Evolutionary conservation across 2,329 filamentous ascomycete species (phyloP), one percentile per base, ranked within the genome.

Genomic region (Aspergillus sp.): DNA sequence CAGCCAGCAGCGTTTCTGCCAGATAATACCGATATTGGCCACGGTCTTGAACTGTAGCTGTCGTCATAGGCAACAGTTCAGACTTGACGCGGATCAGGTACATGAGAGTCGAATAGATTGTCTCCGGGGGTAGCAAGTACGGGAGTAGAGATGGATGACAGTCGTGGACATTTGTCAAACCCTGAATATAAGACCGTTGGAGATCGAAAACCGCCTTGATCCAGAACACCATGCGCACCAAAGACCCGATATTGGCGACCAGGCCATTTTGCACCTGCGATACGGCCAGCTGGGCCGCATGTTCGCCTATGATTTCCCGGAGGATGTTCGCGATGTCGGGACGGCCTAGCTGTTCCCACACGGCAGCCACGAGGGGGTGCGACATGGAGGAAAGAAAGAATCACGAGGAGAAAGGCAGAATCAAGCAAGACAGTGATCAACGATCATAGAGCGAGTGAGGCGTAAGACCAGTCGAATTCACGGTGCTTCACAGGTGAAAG

Each of bases 151-250:
- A 60, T 3, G 60, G 58, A 41, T 61, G 58, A 42, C 60, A 62
- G 46, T 64, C 63, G 7, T 52, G 47, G 3, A 60, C 44, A 6
- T 54, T 59, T 2, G 55, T 53, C 45, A 56, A 47, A 1, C 61
- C 64, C 42, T 57, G 61, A 7, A 67, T 48, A 49, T 65, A 64
- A 35, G 59, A 57, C 43, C 65, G 58, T 48, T 67, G 63, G 27
- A 63, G 45, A 49, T 67, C 64, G 50, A 65, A 66, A 5, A 67
- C 59, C 5, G 59, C 60, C 46, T 65, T 65, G 44, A 67, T 62
- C 65, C 65, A 67, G 40, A 62, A 56, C 19, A 67, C 57, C 3
- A 58, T 52, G 40, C 54, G 56, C 26, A 58, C 56, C 6, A 62
- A 51, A 26, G 58, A 52, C 36, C 61, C 61, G 5, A 54, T 49